Percentiles rank a stretch among this genome's conserved stretches.
Conservation (phyloP, 2,329 filamentous ascomycete genomes). For the Fusarium clavum region DNA sequence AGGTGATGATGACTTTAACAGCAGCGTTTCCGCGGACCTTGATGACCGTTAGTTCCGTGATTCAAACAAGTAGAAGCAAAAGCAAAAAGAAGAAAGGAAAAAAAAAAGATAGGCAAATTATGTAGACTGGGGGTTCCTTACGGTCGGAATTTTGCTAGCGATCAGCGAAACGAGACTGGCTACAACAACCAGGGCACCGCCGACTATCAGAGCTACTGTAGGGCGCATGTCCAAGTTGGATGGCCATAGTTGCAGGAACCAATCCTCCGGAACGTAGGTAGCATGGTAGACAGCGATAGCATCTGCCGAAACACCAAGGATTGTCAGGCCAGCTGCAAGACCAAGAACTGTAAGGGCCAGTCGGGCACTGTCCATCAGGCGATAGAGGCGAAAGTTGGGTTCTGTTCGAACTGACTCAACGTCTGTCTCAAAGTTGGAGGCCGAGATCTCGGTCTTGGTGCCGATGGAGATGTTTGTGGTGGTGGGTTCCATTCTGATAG, state of each 20-base stretch:
- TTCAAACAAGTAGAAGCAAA: background rate
- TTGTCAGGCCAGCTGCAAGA: conserved; percentile 62
- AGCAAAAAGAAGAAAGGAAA: background rate
- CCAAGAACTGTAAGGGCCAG: conserved; percentile 62
- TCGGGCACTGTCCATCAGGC: conserved; percentile 58
- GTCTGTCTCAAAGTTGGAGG: conserved; percentile 64
- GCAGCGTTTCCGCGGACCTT: conserved; percentile 39
- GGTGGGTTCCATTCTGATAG: conserved; percentile 25
- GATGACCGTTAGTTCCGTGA: conserved; percentile 27
- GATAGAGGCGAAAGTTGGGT: conserved; percentile 55
- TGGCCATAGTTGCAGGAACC: conserved; percentile 68
- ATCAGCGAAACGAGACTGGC: conserved; percentile 61
- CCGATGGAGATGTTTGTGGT: conserved; percentile 43
- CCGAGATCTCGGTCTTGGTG: conserved; percentile 55
- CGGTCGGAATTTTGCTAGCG: conserved; percentile 61
- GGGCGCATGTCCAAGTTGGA: conserved; percentile 67
- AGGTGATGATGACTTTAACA: conserved; percentile 34
- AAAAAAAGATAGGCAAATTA: conserved; percentile 2
- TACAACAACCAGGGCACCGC: conserved; percentile 62
- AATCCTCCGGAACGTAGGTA: conserved; percentile 62
- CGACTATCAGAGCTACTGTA: conserved; percentile 65
- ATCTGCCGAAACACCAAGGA: conserved; percentile 67
- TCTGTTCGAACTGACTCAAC: conserved; percentile 52
- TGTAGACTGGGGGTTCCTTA: conserved; percentile 52
- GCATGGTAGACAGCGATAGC: conserved; percentile 66